Evolutionary conservation across 148 eudicot species (phyloP), one percentile per base, ranked within the genome.

Genomic region (Camellia sinensis): DNA sequence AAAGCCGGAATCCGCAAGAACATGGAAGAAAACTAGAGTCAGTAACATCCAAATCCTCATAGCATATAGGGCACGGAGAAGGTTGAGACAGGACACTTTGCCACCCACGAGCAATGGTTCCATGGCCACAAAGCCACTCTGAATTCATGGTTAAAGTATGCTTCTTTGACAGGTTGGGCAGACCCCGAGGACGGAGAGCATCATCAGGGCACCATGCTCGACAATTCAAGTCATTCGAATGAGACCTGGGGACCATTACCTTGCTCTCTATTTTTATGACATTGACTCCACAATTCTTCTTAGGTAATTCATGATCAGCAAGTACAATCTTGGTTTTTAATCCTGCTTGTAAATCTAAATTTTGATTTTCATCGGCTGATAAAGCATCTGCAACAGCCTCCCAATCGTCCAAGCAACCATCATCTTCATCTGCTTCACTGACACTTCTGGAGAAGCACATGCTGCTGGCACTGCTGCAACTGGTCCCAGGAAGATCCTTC

Each of bases 1-100:
- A 93, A 64, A 93, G 90, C 84, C 84, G 87, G 76, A 91, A 93
- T 13, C 97, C 95, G 78, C 95, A 93, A 0, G 82, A 80, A 77
- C 97, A 93, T 5, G 97, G 95, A 40, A 90, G 89, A 87, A 93
- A 93, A 64, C 91, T 90, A 10, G 95, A 86, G 77, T 93, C 95
- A 8, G 95, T 93, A 15, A 78, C 29, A 76, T 93, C 97, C 82
- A 93, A 84, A 84, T 91, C 97, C 83, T 93, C 97, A 80, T 72
- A 89, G 86, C 97, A 93, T 79, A 93, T 93, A 68, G 93, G 93
- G 73, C 91, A 90, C 37, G 87, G 77, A 0, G 86, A 80, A 5
- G 91, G 93, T 67, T 48, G 79, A 62, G 82, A 64, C 53, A 85
- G 65, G 44, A 73, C 18, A 67, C 11, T 81, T 67, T 79, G 81